phyloP scores from a whole-genome alignment of 2,329 filamentous ascomycete species.

The Lasiodiplodia sp. region DNA sequence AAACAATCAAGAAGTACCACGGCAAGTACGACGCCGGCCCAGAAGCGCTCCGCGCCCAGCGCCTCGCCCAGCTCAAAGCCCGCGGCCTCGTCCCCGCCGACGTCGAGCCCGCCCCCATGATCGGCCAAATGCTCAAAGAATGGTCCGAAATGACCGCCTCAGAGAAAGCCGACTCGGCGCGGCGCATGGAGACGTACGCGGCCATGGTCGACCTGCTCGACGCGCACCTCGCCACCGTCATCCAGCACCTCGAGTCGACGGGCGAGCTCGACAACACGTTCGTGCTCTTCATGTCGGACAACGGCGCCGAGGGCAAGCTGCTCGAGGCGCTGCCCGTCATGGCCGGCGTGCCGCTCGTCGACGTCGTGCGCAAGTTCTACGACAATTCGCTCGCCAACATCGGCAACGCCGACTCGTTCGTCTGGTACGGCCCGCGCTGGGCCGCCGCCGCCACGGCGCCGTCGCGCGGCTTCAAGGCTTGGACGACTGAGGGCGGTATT shows the following conservation, averaged over 20 bases:
- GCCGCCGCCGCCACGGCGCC: constrained; percentile 26
- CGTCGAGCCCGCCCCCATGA: constrained; percentile 18
- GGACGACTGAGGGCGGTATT: constrained; percentile 26
- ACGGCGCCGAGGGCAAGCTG: constrained; percentile 29
- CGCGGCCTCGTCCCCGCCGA: constrained; percentile 23
- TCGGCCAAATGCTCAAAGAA: neutral
- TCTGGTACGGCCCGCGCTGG: constrained; percentile 30
- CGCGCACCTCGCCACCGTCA: constrained; percentile 8
- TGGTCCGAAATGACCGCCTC: constrained; percentile 18
- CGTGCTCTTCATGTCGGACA: constrained; percentile 29
- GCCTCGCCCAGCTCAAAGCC: constrained; percentile 15
- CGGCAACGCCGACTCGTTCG: constrained; percentile 20
- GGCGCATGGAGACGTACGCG: constrained; percentile 26
- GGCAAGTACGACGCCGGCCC: constrained; percentile 28
- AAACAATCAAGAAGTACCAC: constrained; percentile 12
- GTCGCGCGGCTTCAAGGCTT: constrained; percentile 26
- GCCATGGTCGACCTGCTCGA: constrained; percentile 30
- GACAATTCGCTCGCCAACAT: constrained; percentile 28
- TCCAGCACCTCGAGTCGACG: constrained; percentile 11
- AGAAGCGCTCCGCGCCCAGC: neutral
- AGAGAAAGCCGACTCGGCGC: constrained; percentile 21
- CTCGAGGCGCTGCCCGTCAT: constrained; percentile 27
- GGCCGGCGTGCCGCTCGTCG: constrained; percentile 24
- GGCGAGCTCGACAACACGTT: constrained; percentile 30
- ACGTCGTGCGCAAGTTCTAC: constrained; percentile 22